These are phyloP conservation scores for Glycine soja DNA, from an alignment of 306 rosid genomes.

Conservation along the genomic window DNA sequence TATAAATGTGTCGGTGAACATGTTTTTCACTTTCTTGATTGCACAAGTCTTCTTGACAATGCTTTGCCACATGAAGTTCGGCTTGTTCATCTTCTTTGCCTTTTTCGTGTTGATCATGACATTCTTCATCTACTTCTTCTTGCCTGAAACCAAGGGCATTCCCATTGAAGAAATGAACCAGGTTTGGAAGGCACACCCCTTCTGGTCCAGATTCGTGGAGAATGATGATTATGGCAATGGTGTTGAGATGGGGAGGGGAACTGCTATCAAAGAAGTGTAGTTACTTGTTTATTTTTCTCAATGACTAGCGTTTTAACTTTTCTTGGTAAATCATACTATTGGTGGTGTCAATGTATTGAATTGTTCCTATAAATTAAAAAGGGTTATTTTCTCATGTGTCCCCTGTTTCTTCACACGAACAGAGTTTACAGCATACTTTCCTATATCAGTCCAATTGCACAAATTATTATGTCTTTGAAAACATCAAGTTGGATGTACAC, in stretches of 20 bases:
- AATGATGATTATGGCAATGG: constrained; percentile 52
- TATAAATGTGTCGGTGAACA: constrained; percentile 81
- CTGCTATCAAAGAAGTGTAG: too few species aligned
- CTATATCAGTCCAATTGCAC: background rate
- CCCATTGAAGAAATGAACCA: constrained; percentile 90
- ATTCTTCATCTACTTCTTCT: constrained; percentile 55
- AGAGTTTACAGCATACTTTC: background rate
- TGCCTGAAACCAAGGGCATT: constrained; percentile 89
- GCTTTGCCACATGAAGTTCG: constrained; percentile 93
- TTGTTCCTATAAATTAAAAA: background rate
- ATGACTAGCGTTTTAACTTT: too few species aligned
- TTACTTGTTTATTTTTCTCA: too few species aligned
- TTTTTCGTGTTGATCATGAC: constrained; percentile 81
- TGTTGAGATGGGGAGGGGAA: constrained; percentile 54
- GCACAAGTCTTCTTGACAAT: constrained; percentile 79
- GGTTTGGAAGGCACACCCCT: constrained; percentile 84
- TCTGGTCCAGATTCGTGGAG: constrained; percentile 71
- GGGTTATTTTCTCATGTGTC: background rate
- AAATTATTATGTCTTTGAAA: background rate
- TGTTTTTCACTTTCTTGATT: constrained; percentile 81
- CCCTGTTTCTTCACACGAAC: background rate
- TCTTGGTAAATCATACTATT: too few species aligned
- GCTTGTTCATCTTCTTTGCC: constrained; percentile 85
- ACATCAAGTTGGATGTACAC: too few species aligned
- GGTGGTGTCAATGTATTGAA: constrained; percentile 6